Percentiles rank a stretch among this genome's conserved stretches.
Evolutionary conservation across 331 rosid genomes (phyloP).

Genomic region (Quercus lobata): DNA sequence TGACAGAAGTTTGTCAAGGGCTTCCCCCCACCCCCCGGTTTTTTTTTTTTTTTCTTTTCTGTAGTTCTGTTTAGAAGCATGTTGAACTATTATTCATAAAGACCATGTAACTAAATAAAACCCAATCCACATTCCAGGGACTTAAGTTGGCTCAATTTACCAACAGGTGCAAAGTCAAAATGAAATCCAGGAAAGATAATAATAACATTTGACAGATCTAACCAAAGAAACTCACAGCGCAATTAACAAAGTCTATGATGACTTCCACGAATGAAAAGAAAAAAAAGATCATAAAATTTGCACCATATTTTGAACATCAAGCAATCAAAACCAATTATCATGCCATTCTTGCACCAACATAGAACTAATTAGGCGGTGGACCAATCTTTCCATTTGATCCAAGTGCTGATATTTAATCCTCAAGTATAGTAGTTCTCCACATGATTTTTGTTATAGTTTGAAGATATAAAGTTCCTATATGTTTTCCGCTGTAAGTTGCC

Average conservation of each 20-base stretch:
- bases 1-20: not conserved
- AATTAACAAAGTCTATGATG: not conserved
- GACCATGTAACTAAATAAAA: not conserved
- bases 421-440: not conserved
- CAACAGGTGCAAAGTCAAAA: not conserved
- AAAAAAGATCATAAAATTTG: not conserved
- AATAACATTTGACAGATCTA: not conserved
- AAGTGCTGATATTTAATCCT: not conserved
- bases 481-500: no score
- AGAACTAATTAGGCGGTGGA: not conserved
- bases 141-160: not conserved
- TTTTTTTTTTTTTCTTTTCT: not conserved
- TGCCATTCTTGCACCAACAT: not conserved
- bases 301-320: not conserved
- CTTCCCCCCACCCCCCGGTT: not conserved
- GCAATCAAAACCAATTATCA: not conserved
- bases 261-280: not conserved
- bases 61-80: not conserved
- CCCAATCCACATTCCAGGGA: not conserved
- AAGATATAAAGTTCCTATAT: no score
- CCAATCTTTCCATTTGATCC: not conserved
- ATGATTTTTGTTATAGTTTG: no score
- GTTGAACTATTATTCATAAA: not conserved
- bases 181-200: not conserved
- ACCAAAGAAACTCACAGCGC: not conserved